A percentile compares a stretch with the other conserved stretches of the same genome.
These are phyloP conservation scores for Cryptococcus jaspeensis DNA, from an alignment of 1,284 basidiomycete species.

Conservation along the genomic window DNA sequence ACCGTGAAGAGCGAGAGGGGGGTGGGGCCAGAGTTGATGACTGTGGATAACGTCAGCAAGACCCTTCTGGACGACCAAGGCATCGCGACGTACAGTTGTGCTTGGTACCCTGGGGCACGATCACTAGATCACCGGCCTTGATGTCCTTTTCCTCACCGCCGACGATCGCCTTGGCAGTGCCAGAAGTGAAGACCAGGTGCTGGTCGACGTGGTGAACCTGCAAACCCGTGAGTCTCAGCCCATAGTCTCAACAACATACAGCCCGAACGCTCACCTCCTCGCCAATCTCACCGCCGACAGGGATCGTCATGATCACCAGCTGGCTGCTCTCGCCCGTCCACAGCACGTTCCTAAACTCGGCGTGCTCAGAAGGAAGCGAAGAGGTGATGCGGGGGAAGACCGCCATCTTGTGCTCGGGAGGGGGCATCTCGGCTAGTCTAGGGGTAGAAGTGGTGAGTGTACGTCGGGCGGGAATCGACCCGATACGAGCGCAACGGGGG, in stretches of 20 bases:
- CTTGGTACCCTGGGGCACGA: conserved; percentile 50
- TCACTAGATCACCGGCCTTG: conserved; percentile 49
- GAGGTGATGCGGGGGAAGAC: conserved; percentile 42
- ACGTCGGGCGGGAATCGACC: no score
- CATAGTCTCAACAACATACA: no score
- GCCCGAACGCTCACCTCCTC: conserved; percentile 39
- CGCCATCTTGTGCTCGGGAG: conserved; percentile 40
- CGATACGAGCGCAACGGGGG: background rate
- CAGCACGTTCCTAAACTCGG: conserved; percentile 49
- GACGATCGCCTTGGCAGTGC: conserved; percentile 46
- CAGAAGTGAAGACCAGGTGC: conserved; percentile 48
- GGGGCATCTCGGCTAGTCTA: conserved; percentile 21
- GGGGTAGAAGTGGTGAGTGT: background rate
- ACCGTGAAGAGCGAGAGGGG: conserved; percentile 48
- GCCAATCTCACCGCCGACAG: conserved; percentile 49
- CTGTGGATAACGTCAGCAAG: conserved; percentile 13
- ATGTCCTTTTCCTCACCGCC: conserved; percentile 48
- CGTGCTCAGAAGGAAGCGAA: conserved; percentile 36
- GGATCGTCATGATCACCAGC: conserved; percentile 51
- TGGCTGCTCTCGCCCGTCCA: conserved; percentile 48
- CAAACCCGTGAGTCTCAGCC: background rate
- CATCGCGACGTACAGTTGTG: conserved; percentile 49
- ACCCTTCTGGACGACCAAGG: background rate
- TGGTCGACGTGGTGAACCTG: conserved; percentile 49
- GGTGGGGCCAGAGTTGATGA: conserved; percentile 48